A percentile compares a stretch with the other conserved stretches of the same genome.
These are phyloP conservation scores for Tricholoma hemisulphureum DNA, from an alignment of 768 basidiomycete species.

Conservation along the genomic window DNA sequence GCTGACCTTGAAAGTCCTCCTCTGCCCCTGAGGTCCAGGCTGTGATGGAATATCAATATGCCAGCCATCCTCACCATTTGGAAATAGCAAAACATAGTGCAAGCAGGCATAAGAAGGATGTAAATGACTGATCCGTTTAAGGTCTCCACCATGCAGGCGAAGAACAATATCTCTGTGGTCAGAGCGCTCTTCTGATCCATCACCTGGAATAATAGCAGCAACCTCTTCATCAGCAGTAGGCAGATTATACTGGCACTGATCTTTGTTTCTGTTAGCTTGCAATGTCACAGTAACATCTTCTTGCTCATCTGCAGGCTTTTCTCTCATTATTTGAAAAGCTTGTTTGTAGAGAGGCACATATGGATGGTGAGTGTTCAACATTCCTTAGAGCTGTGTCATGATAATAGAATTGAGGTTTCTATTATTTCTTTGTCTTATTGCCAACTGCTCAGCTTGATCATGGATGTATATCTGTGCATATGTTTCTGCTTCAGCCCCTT, in stretches of 20 bases:
- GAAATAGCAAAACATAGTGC: constrained; percentile 30
- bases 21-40: neutral
- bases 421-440: constrained; percentile 16
- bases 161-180: constrained; percentile 32
- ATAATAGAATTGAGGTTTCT: neutral
- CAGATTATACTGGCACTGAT: constrained; percentile 37
- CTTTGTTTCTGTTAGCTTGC: constrained; percentile 9
- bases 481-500: neutral
- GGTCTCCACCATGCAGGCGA: too few species aligned
- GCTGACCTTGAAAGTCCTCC: constrained; percentile 8
- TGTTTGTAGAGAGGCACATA: constrained; percentile 21
- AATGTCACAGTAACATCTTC: constrained; percentile 1
- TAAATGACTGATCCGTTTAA: constrained; percentile 29
- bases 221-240: constrained; percentile 41
- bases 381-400: constrained; percentile 5
- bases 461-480: constrained; percentile 38
- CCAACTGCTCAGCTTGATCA: too few species aligned
- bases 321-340: constrained; percentile 19
- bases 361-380: constrained; percentile 5
- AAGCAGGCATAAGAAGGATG: constrained; percentile 32
- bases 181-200: constrained; percentile 16
- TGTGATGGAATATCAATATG: constrained; percentile 21
- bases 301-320: constrained; percentile 11
- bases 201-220: constrained; percentile 35
- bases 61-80: constrained; percentile 37